Percentiles rank a stretch among this genome's conserved stretches.
Conservation (phyloP, 2,329 filamentous ascomycete genomes). For the Pseudopyricularia cyperi region DNA sequence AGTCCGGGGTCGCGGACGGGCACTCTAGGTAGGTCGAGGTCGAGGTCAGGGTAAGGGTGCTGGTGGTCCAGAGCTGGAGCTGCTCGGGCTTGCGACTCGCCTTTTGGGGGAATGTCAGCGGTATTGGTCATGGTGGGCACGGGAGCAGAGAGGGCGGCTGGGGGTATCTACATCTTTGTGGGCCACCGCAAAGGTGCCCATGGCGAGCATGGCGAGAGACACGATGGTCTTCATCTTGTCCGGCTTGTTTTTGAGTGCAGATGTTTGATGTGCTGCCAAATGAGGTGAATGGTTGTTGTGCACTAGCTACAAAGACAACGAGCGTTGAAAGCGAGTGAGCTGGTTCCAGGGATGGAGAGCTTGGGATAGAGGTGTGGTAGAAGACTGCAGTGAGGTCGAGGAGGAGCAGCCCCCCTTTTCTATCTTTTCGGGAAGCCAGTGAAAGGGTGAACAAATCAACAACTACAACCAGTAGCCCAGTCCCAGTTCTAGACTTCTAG, state of each 20-base stretch:
- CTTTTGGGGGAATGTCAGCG: not conserved
- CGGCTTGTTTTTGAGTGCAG: no score
- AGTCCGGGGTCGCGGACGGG: slow-evolving; percentile 19
- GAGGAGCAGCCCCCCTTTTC: slow-evolving; percentile 1
- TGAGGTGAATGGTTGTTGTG: no score
- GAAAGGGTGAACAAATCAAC: not conserved
- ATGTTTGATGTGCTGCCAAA: no score
- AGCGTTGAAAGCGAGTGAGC: slow-evolving; percentile 12
- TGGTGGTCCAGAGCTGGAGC: slow-evolving; percentile 24
- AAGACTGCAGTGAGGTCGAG: not conserved
- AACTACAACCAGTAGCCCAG: not conserved
- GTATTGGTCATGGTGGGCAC: not conserved
- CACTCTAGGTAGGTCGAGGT: slow-evolving; percentile 26
- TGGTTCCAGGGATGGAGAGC: slow-evolving; percentile 9
- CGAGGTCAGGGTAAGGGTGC: slow-evolving; percentile 25
- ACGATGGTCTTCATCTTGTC: slow-evolving; percentile 12
- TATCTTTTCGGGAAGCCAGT: not conserved
- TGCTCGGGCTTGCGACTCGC: slow-evolving; percentile 7
- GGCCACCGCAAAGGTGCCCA: slow-evolving; percentile 10
- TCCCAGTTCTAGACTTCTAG: not conserved
- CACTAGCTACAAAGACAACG: slow-evolving; percentile 6
- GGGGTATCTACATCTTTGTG: slow-evolving; percentile 2
- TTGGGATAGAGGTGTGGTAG: slow-evolving; percentile 2
- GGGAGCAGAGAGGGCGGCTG: no score
- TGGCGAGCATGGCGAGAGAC: slow-evolving; percentile 8